Percentiles rank a stretch among this genome's conserved stretches.
These are phyloP conservation scores for Exophiala bonariae DNA, from an alignment of 2,329 filamentous ascomycete genomes.

Conservation along the genomic window DNA sequence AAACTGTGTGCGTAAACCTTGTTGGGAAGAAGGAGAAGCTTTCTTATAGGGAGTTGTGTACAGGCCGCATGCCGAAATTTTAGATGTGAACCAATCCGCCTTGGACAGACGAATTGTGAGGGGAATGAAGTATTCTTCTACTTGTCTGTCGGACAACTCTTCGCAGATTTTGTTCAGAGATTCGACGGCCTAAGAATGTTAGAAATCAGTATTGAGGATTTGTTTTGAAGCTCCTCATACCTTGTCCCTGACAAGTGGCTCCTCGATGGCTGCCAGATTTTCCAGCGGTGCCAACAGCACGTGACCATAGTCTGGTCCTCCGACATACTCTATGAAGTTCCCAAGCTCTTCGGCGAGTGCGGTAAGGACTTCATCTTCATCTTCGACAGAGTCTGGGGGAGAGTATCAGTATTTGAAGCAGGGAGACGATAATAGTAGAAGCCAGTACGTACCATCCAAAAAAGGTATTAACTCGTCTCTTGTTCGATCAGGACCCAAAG, in stretches of 20 bases:
- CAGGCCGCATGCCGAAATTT: slow-evolving; percentile 94
- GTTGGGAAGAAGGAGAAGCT: slow-evolving; percentile 82
- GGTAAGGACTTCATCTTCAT: slow-evolving; percentile 97
- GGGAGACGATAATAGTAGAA: slow-evolving; percentile 19
- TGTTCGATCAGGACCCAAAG: slow-evolving; percentile 91
- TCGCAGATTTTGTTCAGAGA: slow-evolving; percentile 99
- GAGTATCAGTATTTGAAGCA: slow-evolving; percentile 22
- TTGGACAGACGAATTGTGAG: slow-evolving; percentile 94
- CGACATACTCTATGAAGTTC: slow-evolving; percentile 95
- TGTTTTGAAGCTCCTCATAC: slow-evolving; percentile 49
- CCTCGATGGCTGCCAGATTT: slow-evolving; percentile 97
- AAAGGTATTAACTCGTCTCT: slow-evolving; percentile 98
- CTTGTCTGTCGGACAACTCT: slow-evolving; percentile 84
- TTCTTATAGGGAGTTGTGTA: slow-evolving; percentile 93
- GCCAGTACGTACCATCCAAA: slow-evolving; percentile 75
- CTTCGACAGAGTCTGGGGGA: slow-evolving; percentile 86
- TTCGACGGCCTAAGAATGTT: slow-evolving; percentile 75
- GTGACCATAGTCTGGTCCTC: slow-evolving; percentile 89
- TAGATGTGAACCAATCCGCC: slow-evolving; percentile 99
- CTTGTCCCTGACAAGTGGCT: slow-evolving; percentile 97
- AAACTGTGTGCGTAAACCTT: slow-evolving; percentile 89
- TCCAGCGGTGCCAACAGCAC: slow-evolving; percentile 95
- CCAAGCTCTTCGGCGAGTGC: slow-evolving; percentile 96
- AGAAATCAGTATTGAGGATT: slow-evolving; percentile 9
- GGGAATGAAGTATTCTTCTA: slow-evolving; percentile 96